Evolutionary conservation across 2,329 filamentous ascomycete genomes (phyloP).

Genomic region (Colletotrichum zoysiae): DNA sequence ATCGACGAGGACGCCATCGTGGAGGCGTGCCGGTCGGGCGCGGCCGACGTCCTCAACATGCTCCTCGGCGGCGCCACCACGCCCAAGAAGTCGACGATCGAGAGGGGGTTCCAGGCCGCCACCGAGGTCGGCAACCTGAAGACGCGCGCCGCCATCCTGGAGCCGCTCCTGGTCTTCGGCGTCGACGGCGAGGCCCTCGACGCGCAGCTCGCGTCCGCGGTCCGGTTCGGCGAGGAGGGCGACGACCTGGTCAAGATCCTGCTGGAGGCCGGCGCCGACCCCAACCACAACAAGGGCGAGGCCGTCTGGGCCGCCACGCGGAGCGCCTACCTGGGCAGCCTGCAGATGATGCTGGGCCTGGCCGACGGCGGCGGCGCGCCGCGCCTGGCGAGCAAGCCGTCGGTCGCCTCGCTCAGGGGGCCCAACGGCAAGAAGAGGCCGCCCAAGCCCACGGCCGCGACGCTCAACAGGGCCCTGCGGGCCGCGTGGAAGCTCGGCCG

Average conservation of each 20-base stretch:
- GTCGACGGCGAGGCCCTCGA: constrained; percentile 65
- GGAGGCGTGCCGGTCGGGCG: constrained; percentile 65
- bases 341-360: constrained; percentile 65
- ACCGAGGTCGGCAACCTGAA: constrained; percentile 65
- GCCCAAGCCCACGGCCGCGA: constrained; percentile 58
- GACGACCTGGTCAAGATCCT: constrained; percentile 63
- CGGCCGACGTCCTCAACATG: constrained; percentile 62
- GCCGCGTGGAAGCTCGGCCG: constrained; percentile 64
- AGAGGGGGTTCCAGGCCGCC: constrained; percentile 67
- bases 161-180: constrained; percentile 63
- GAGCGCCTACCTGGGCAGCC: constrained; percentile 62
- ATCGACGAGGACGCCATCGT: constrained; percentile 67
- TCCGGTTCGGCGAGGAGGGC: constrained; percentile 63
- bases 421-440: constrained; percentile 50
- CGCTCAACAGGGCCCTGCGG: constrained; percentile 64
- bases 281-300: constrained; percentile 67
- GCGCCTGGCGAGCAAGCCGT: constrained; percentile 53
- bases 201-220: constrained; percentile 65
- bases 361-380: constrained; percentile 53
- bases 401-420: neutral
- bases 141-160: constrained; percentile 63
- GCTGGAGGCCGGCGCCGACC: constrained; percentile 60
- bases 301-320: constrained; percentile 67
- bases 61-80: constrained; percentile 58
- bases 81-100: constrained; percentile 57